A percentile compares a stretch with the other conserved stretches of the same genome.
Evolutionary conservation across 768 basidiomycete species (phyloP).

Genomic region (Boletus reticulatus): DNA sequence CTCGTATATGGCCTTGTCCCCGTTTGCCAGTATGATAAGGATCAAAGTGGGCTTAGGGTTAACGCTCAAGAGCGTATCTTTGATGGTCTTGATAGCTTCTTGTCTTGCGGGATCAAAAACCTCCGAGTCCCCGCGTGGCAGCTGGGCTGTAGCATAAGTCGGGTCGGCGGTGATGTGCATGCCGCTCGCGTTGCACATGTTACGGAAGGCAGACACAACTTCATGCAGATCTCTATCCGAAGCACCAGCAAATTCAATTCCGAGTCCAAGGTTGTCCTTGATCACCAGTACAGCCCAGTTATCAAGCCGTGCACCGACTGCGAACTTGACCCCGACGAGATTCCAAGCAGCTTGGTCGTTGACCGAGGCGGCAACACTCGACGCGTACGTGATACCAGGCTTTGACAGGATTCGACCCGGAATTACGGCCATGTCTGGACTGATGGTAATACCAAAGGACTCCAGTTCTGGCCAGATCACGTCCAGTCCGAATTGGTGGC

Average conservation of each 20-base stretch:
- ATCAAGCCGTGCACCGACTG: not conserved
- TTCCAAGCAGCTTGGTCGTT: not conserved
- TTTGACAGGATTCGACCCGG: not conserved
- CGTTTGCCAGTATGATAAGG: not conserved
- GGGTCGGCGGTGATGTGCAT: not conserved
- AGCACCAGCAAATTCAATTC: not conserved
- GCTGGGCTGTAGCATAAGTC: not conserved
- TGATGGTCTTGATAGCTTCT: not conserved
- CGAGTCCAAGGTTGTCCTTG: not conserved
- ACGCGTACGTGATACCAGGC: not conserved
- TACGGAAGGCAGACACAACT: not conserved
- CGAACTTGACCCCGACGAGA: not conserved
- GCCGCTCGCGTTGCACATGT: not conserved
- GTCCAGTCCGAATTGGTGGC: not conserved
- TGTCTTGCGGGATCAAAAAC: not conserved
- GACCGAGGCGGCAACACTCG: not conserved
- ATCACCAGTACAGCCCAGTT: not conserved
- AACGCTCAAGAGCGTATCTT: not conserved
- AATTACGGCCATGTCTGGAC: not conserved
- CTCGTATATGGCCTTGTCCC: not conserved
- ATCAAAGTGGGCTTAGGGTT: not conserved
- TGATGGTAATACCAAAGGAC: not conserved
- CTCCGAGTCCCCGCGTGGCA: not conserved
- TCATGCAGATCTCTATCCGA: not conserved
- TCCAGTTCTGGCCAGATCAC: not conserved